Evolutionary conservation across 176 grass and related monocot species (phyloP).

Genomic region (Avena insularis): DNA sequence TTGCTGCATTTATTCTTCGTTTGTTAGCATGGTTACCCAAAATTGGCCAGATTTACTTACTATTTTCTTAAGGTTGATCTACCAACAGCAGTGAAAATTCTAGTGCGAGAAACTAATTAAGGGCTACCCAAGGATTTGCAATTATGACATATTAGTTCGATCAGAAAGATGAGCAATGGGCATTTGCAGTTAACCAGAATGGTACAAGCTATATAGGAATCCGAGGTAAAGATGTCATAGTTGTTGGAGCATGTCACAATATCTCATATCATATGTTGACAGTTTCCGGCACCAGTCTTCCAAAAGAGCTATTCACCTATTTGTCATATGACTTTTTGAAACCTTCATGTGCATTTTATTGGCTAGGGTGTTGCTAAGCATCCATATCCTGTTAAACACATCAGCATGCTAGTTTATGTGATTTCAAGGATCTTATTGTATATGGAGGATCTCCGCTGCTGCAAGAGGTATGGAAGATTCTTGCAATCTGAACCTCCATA

Average conservation of each 20-base stretch:
- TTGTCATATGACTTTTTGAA: neutral
- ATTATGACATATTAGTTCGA: neutral
- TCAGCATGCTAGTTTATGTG: neutral
- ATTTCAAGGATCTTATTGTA: slow-evolving; percentile 24
- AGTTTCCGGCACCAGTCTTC: neutral
- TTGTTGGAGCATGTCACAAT: neutral
- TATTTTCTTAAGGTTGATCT: neutral
- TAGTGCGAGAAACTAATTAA: neutral
- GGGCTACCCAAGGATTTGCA: neutral
- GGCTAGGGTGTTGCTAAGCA: neutral
- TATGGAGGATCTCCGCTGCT: neutral
- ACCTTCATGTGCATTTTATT: no score
- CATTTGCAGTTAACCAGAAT: neutral
- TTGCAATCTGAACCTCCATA: neutral
- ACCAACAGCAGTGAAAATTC: neutral
- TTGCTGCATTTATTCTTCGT: neutral
- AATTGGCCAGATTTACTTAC: neutral
- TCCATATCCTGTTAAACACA: neutral
- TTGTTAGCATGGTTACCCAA: neutral
- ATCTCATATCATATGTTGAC: neutral
- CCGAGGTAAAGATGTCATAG: neutral
- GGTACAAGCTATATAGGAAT: neutral
- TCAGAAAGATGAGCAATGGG: neutral
- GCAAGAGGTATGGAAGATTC: neutral
- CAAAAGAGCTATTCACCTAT: neutral